Conservation (phyloP, 1,284 basidiomycete species). For the Melampsora larici-populina region DNA sequence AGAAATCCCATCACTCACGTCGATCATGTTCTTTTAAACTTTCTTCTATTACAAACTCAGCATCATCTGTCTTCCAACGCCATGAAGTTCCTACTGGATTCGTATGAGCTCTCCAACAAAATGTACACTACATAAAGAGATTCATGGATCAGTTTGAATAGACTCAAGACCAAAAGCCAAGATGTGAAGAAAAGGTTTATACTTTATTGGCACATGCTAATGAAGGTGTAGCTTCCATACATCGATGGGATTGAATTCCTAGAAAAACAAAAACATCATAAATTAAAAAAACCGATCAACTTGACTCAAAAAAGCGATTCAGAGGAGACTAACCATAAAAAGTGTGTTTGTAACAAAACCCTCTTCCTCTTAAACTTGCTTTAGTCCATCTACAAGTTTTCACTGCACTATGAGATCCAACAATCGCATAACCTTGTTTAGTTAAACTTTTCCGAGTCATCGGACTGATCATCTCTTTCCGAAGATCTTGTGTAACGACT, state of each 20-base stretch:
- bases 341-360: slow-evolving; percentile 45
- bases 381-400: slow-evolving; percentile 45
- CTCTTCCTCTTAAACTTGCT: slow-evolving; percentile 40
- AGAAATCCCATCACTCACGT: slow-evolving; percentile 11
- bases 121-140: slow-evolving; percentile 41
- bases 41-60: slow-evolving; percentile 37
- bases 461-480: slow-evolving; percentile 44
- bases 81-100: slow-evolving; percentile 45
- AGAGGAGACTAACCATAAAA: slow-evolving; percentile 42
- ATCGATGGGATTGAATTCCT: slow-evolving; percentile 44
- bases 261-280: neutral
- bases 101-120: slow-evolving; percentile 44
- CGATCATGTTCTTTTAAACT: slow-evolving; percentile 43
- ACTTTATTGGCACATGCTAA: slow-evolving; percentile 45
- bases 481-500: neutral
- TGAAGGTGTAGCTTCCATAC: slow-evolving; percentile 45
- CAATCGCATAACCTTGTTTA: slow-evolving; percentile 44
- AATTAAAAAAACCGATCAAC: neutral
- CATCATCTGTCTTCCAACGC: slow-evolving; percentile 45
- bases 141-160: too few species aligned
- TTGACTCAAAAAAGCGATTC: neutral
- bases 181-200: neutral
- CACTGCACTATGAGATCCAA: slow-evolving; percentile 44
- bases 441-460: slow-evolving; percentile 44
- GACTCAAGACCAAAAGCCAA: too few species aligned